Base-by-base conservation (phyloP, 2,329 filamentous ascomycete genomes). In the Penicillium sp. region DNA sequence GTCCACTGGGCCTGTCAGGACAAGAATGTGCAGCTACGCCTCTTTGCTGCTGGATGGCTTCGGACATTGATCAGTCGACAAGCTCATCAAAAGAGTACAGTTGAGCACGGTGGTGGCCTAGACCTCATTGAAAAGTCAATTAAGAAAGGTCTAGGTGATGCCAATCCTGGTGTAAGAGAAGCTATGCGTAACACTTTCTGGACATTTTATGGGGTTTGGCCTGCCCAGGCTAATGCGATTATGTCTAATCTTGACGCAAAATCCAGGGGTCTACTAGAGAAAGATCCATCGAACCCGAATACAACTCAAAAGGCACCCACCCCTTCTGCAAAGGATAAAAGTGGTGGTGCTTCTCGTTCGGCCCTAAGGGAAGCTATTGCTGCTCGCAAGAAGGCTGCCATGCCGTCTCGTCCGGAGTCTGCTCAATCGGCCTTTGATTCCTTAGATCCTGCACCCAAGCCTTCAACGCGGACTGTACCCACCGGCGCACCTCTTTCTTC, bases 111-210 rank as follows among this genome's bases (percentile, higher is more conserved):
- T 1, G 92, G 91, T 38, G 90, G 91, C 4, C 74, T 95, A 18
- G 91, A 96, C 11, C 65, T 90, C 25, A 82, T 95, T 13, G 90
- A 95, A 59, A 95, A 95, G 71, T 90, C 88, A 60, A 83, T 99
- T 65, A 91, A 88, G 70, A 95, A 91, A 68, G 89, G 92, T 0
- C 79, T 99, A n/a, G 80, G 79, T 20, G 94, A 99, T 75, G 80
- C 92, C 11, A 96, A 97, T 65, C 91, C 92, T 7, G 88, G 87
- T 27, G 92, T 97, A 41, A 84, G 94, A 63, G 91, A 96, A 71
- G 86, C 84, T 57, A 92, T 89, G 79, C 84, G 94, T 62, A 81
- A 84, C 33, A 89, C 90, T 0, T 99, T 89, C 70, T 99, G 94
- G 94, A 78, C 79, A 0, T 96, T 92, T 69, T 83, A 85, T 53